Conservation (phyloP, 2,329 filamentous ascomycete species). For the Curvularia spicifera region DNA sequence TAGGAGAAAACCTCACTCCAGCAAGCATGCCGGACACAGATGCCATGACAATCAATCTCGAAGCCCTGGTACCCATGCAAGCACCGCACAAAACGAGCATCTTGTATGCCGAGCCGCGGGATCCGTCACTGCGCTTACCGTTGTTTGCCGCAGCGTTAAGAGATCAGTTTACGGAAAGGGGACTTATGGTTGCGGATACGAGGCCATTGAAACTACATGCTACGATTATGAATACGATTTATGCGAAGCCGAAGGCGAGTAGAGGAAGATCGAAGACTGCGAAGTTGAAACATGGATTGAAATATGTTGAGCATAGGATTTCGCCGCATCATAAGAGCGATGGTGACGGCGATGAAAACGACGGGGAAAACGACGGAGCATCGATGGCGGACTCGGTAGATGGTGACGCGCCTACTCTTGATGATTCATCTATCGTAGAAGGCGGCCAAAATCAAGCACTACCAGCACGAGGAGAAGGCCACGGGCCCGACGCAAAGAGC, state of each 20-base stretch:
- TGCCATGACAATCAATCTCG: slow-evolving; percentile 52
- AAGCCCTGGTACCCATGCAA: slow-evolving; percentile 67
- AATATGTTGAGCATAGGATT: slow-evolving; percentile 3
- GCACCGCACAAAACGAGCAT: slow-evolving; percentile 63
- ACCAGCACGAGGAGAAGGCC: slow-evolving; percentile 5
- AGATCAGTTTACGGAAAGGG: slow-evolving; percentile 61
- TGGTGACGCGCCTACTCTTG: slow-evolving; percentile 1
- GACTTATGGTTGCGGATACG: slow-evolving; percentile 63
- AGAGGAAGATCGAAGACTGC: slow-evolving; percentile 34
- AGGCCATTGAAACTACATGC: slow-evolving; percentile 78
- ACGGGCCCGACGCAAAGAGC: slow-evolving; percentile 29
- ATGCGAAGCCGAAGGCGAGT: slow-evolving; percentile 60
- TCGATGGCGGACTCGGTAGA: slow-evolving; percentile 13
- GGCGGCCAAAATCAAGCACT: not conserved
- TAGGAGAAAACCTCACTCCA: slow-evolving; percentile 39
- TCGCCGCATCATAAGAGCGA: slow-evolving; percentile 8
- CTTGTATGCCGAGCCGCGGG: slow-evolving; percentile 68
- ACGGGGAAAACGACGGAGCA: slow-evolving; percentile 7
- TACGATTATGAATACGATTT: slow-evolving; percentile 85
- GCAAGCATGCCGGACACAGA: slow-evolving; percentile 35
- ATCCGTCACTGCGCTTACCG: slow-evolving; percentile 59
- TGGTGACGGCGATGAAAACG: not conserved
- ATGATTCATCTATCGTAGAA: not conserved
- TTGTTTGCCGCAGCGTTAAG: slow-evolving; percentile 65
- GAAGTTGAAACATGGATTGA: slow-evolving; percentile 6